These are phyloP conservation scores for Saccharomycopsis capsularis DNA, from an alignment of 805 yeast species.

Conservation along the genomic window DNA sequence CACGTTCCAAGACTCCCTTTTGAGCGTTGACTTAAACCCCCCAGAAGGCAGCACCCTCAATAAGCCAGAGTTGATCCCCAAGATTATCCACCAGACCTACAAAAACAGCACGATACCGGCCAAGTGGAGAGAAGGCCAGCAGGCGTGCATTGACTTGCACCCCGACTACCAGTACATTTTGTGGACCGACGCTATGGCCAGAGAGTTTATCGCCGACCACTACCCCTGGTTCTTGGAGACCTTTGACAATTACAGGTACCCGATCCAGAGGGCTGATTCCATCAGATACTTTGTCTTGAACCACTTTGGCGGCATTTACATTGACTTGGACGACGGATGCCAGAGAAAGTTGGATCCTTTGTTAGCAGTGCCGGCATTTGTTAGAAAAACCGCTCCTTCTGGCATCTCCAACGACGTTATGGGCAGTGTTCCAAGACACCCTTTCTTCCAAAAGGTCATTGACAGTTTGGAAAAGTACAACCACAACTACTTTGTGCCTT, in stretches of 20 bases:
- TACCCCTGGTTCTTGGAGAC: slow-evolving; percentile 83
- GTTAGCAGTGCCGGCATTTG: slow-evolving; percentile 76
- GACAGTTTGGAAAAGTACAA: slow-evolving; percentile 57
- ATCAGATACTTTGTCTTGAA: slow-evolving; percentile 77
- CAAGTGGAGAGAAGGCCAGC: slow-evolving; percentile 72
- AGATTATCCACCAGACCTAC: slow-evolving; percentile 90
- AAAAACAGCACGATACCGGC: slow-evolving; percentile 74
- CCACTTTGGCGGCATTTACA: slow-evolving; percentile 85
- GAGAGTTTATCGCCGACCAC: slow-evolving; percentile 68
- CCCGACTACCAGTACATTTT: slow-evolving; percentile 82
- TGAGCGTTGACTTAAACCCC: slow-evolving; percentile 57
- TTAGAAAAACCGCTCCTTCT: slow-evolving; percentile 80
- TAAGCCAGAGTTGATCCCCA: slow-evolving; percentile 63
- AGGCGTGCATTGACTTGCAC: slow-evolving; percentile 67
- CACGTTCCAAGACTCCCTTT: slow-evolving; percentile 54
- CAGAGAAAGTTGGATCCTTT: slow-evolving; percentile 72
- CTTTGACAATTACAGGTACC: slow-evolving; percentile 70
- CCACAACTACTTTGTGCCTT: slow-evolving; percentile 75
- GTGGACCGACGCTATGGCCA: slow-evolving; percentile 85
- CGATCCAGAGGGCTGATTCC: slow-evolving; percentile 86
- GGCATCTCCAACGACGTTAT: slow-evolving; percentile 91
- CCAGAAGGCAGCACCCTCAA: slow-evolving; percentile 32
- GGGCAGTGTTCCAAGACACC: slow-evolving; percentile 85
- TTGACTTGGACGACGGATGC: slow-evolving; percentile 89
- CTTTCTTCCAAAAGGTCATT: slow-evolving; percentile 68